Percentiles rank a stretch among this genome's conserved stretches.
phyloP scores from a whole-genome alignment of 345 rosid species.

The Cardamine occulta region DNA sequence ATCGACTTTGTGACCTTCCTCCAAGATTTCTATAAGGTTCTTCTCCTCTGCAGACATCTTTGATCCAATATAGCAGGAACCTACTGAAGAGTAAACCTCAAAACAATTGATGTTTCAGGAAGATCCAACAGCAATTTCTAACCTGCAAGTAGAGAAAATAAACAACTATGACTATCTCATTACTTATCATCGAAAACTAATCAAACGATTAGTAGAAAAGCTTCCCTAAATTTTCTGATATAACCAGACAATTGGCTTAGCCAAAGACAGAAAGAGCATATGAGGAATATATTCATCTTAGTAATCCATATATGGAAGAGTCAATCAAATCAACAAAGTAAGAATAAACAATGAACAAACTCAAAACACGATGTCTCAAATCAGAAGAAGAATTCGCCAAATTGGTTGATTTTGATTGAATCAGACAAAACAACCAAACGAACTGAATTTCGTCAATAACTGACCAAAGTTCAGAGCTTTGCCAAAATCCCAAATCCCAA shows the following conservation, averaged over 20 bases:
- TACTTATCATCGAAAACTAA: conserved; percentile 6
- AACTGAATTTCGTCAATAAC: neutral
- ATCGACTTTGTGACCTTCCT: conserved; percentile 61
- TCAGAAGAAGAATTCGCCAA: neutral
- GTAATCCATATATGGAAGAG: conserved; percentile 21
- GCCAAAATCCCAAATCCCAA: neutral
- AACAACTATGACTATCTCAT: neutral
- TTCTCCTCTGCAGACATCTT: conserved; percentile 61
- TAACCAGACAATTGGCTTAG: neutral
- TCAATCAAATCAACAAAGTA: conserved; percentile 12
- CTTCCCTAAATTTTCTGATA: no score
- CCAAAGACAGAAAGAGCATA: neutral
- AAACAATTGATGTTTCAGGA: conserved; percentile 7
- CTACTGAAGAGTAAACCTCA: neutral
- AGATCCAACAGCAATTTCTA: neutral
- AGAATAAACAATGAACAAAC: conserved; percentile 1
- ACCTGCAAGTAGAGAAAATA: conserved; percentile 17
- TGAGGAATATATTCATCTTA: conserved; percentile 1
- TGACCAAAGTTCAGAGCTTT: neutral
- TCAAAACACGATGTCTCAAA: neutral
- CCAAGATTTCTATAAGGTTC: conserved; percentile 65
- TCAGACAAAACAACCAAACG: conserved; percentile 10
- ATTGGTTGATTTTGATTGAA: conserved; percentile 1
- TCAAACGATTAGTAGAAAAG: neutral
- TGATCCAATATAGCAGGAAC: neutral